phyloP scores from a whole-genome alignment of 306 rosid species.

The Trifolium pratense region DNA sequence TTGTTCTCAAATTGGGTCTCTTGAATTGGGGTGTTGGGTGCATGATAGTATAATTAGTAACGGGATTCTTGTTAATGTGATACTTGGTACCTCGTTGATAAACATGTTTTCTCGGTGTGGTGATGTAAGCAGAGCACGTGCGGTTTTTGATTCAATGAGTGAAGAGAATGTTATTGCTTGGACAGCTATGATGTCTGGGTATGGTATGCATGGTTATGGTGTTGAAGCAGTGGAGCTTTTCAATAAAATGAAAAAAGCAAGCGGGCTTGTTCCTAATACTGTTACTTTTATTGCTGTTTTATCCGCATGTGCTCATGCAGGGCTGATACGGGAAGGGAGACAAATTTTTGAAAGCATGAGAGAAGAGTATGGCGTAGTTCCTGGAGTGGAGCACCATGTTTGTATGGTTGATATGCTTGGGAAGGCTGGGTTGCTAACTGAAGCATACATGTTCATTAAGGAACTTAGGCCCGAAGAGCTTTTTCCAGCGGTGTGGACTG shows the following conservation, averaged over 20 bases:
- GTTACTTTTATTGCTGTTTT: constrained; percentile 79
- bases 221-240: constrained; percentile 70
- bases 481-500: constrained; percentile 75
- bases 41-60: constrained; percentile 56
- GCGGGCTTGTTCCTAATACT: constrained; percentile 64
- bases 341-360: constrained; percentile 64
- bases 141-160: constrained; percentile 66
- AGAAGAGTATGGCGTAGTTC: constrained; percentile 64
- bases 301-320: constrained; percentile 92
- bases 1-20: constrained; percentile 80
- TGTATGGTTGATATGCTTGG: constrained; percentile 94
- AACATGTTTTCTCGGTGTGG: constrained; percentile 92
- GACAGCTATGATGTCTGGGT: constrained; percentile 93
- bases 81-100: constrained; percentile 75
- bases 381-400: constrained; percentile 84
- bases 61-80: constrained; percentile 56
- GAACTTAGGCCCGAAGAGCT: constrained; percentile 50
- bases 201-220: constrained; percentile 83
- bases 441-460: constrained; percentile 64
- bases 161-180: constrained; percentile 79
- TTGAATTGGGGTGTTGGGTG: constrained; percentile 71
- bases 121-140: constrained; percentile 59
- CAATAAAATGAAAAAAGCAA: constrained; percentile 54
- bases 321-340: constrained; percentile 76
- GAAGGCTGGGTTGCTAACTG: constrained; percentile 77